Percentiles rank a stretch among this genome's conserved stretches.
Conservation (phyloP, 2,329 filamentous ascomycete species). For the Monilinia aucupariae region DNA sequence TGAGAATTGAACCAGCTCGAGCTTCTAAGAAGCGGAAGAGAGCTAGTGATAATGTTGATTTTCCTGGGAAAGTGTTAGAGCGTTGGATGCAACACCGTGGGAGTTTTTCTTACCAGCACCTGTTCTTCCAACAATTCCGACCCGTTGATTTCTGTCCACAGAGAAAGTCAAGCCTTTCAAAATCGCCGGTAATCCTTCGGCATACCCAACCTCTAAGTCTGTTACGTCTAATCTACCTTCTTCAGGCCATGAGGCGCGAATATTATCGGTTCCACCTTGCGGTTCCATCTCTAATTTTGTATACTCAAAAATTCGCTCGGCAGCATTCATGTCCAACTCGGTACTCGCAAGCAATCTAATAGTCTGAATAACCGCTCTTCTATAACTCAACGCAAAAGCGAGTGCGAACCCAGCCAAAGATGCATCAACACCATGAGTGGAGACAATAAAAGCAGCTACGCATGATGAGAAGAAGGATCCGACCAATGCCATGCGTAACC, state of each 20-base stretch:
- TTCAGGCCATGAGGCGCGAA: conserved; percentile 67
- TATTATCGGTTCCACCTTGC: conserved; percentile 48
- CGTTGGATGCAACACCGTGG: conserved; percentile 15
- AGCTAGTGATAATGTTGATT: conserved; percentile 29
- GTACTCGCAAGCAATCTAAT: conserved; percentile 61
- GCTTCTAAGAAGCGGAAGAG: conserved; percentile 28
- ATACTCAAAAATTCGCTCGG: conserved; percentile 70
- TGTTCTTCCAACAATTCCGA: conserved; percentile 31
- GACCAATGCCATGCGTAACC: conserved; percentile 63
- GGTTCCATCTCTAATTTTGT: conserved; percentile 60
- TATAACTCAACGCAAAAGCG: conserved; percentile 65
- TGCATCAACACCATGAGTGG: conserved; percentile 55
- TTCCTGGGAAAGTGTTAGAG: conserved; percentile 22
- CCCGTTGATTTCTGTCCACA: conserved; percentile 54
- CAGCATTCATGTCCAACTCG: conserved; percentile 72
- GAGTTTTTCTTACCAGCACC: conserved; percentile 28
- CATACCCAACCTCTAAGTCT: conserved; percentile 68
- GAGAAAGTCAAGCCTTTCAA: conserved; percentile 62
- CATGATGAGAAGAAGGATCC: conserved; percentile 61
- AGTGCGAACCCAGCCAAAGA: conserved; percentile 69
- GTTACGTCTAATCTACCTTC: conserved; percentile 65
- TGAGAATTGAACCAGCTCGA: conserved; percentile 39
- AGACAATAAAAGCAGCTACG: conserved; percentile 58
- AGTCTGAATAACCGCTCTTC: conserved; percentile 54
- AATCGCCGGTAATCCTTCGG: conserved; percentile 61